Percentiles rank a stretch among this genome's conserved stretches.
These are phyloP conservation scores for Zygosaccharomyces lentus DNA, from an alignment of 805 yeast species.

Conservation along the genomic window DNA sequence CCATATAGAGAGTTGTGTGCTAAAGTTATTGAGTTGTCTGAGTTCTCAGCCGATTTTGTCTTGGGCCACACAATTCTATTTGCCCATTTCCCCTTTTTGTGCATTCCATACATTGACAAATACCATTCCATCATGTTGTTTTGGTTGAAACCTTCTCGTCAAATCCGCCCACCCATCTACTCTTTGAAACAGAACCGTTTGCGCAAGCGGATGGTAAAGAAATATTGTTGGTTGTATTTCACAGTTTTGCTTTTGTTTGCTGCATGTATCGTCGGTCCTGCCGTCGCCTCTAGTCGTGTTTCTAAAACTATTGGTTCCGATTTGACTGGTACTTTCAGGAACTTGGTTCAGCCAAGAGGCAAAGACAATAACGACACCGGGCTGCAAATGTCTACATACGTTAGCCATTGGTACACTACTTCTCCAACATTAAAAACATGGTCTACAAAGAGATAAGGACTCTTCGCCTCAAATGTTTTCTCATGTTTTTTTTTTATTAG, in stretches of 20 bases:
- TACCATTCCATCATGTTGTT: constrained; percentile 98
- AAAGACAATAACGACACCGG: constrained; percentile 83
- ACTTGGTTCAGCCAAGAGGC: constrained; percentile 88
- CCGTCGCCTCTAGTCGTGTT: constrained; percentile 66
- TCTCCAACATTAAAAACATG: constrained; percentile 53
- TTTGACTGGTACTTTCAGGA: constrained; percentile 45
- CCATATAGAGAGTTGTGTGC: constrained; percentile 95
- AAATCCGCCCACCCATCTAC: constrained; percentile 89
- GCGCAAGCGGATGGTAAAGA: constrained; percentile 95
- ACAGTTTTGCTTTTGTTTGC: constrained; percentile 63
- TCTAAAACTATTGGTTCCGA: constrained; percentile 30
- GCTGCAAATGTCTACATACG: constrained; percentile 33
- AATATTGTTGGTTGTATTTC: constrained; percentile 81
- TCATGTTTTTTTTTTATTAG: background rate
- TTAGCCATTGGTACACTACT: constrained; percentile 40
- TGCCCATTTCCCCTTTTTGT: constrained; percentile 81
- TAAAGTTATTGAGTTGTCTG: constrained; percentile 88
- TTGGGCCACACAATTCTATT: constrained; percentile 87
- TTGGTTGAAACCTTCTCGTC: constrained; percentile 97
- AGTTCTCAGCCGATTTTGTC: constrained; percentile 94
- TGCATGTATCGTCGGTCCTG: constrained; percentile 84
- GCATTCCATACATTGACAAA: constrained; percentile 85
- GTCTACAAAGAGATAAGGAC: constrained; percentile 43
- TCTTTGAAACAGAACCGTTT: constrained; percentile 93
- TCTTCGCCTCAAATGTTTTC: background rate